Evolutionary conservation across 768 basidiomycete species (phyloP), one percentile per base, ranked within the genome.

Genomic region (Calvatia gigantea): DNA sequence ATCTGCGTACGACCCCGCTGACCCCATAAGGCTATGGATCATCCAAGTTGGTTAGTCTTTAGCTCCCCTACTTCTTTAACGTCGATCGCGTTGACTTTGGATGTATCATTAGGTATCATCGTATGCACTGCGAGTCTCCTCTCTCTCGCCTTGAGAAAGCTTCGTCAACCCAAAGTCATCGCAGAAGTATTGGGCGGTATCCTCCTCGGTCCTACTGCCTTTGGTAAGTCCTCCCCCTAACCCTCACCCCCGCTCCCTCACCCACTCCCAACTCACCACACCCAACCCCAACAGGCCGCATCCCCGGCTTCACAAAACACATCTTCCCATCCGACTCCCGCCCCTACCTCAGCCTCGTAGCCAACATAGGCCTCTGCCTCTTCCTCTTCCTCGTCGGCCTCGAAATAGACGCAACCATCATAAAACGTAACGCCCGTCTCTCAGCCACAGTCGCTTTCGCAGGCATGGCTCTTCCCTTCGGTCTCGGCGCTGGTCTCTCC

Each of bases 321-420:
- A 85, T 97, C 51, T 98, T 98, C 68, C 94, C 96, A 0, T 1
- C 66, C 0, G 73, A 74, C 0, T 94, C 92, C 0, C 67, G 80
- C 5, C 78, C 93, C 0, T 95, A 87, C 67, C 84, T 98, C 23
- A 85, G 84, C 52, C 85, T 98, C 17, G 85, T 89, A 15, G 91
- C 96, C 12, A 91, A 92, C 62, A 91, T 98, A 58, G 96, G 91
- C 5, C 79, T 92, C 4, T 87, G 86, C 60, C 81, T 94, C 41
- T 94, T 93, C 71, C 81, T 98, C 12, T 98, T 97, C 73, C 80
- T 98, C 57, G 88, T 98, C 37, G 96, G 96, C 2, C 84, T 96
- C 31, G 91, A 93, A 74, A 94, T 97, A 55, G 97, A 98, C 56
- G 72, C 78, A 0, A 71, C 75, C 4, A 75, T 98, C 57, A 86